phyloP scores from a whole-genome alignment of 1,139 yeast genomes.

The Yamadazyma epiphylla region DNA sequence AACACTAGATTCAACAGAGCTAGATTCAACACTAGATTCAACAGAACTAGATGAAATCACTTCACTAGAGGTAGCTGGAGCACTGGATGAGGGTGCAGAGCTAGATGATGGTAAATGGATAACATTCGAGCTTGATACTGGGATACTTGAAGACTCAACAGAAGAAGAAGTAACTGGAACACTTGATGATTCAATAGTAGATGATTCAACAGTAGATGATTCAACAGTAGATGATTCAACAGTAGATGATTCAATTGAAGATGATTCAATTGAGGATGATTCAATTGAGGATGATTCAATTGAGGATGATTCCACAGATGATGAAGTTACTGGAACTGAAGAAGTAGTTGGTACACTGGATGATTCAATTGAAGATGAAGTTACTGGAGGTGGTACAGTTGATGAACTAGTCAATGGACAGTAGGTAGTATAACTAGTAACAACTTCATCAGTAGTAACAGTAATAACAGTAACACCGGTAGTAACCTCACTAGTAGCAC shows the following conservation, averaged over 20 bases:
- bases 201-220: slow-evolving; percentile 1
- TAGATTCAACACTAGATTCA: slow-evolving; percentile 2
- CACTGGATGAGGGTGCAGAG: slow-evolving; percentile 2
- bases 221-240: slow-evolving; percentile 2
- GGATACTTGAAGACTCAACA: slow-evolving; percentile 1
- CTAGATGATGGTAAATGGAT: slow-evolving; percentile 1
- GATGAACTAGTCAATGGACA: slow-evolving; percentile 20
- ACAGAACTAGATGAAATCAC: slow-evolving; percentile 1
- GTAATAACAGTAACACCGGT: slow-evolving; percentile 23
- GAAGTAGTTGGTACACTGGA: slow-evolving; percentile 1
- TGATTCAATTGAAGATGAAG: slow-evolving; percentile 1
- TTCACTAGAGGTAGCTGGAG: slow-evolving; percentile 4
- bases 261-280: slow-evolving; percentile 2
- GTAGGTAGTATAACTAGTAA: slow-evolving; percentile 25
- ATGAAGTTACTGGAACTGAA: slow-evolving; percentile 1
- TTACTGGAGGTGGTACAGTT: slow-evolving; percentile 1
- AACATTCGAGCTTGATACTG: background rate
- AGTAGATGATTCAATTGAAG: slow-evolving; percentile 2
- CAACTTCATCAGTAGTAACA: slow-evolving; percentile 11
- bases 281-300: slow-evolving; percentile 3
- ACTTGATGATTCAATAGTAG: slow-evolving; percentile 2
- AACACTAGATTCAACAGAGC: no score
- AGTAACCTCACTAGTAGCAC: slow-evolving; percentile 20
- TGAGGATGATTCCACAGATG: slow-evolving; percentile 2
- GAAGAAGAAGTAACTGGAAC: slow-evolving; percentile 2